phyloP scores from a whole-genome alignment of 2,329 filamentous ascomycete genomes.

The Trichoderma endophyticum region DNA sequence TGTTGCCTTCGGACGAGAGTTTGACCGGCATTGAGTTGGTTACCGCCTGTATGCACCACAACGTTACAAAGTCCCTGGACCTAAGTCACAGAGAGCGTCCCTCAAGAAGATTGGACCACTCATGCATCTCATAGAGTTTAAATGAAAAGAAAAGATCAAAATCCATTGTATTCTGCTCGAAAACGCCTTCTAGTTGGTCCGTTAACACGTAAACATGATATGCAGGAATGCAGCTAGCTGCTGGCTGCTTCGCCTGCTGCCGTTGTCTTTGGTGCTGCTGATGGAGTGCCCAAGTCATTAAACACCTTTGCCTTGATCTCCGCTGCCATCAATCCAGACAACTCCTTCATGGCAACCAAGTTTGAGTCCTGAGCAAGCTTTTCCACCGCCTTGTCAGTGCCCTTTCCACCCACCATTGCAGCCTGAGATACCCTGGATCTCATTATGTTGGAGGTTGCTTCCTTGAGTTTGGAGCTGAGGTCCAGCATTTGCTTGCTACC shows the following conservation, averaged over 20 bases:
- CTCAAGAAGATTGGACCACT: neutral
- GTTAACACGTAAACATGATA: neutral
- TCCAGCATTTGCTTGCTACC: slow-evolving; percentile 90
- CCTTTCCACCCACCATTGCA: slow-evolving; percentile 28
- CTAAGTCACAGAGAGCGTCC: neutral
- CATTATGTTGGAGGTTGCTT: slow-evolving; percentile 47
- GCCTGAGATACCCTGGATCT: slow-evolving; percentile 29
- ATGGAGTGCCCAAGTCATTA: slow-evolving; percentile 36
- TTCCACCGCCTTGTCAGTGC: slow-evolving; percentile 48
- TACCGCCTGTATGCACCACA: neutral
- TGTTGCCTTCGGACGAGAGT: neutral
- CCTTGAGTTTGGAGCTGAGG: slow-evolving; percentile 75
- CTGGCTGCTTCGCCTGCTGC: neutral
- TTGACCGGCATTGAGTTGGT: neutral
- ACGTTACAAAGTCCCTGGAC: neutral
- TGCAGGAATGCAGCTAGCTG: neutral
- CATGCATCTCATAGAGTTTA: neutral
- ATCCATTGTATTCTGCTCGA: neutral
- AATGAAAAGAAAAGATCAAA: neutral
- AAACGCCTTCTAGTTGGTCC: neutral
- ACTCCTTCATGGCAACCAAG: slow-evolving; percentile 60
- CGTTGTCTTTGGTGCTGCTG: neutral
- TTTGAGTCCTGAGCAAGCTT: slow-evolving; percentile 61
- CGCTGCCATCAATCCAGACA: slow-evolving; percentile 58
- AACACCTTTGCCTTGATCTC: slow-evolving; percentile 65